Evolutionary conservation across 192 early-diverging fungal species (phyloP).

Genomic region (Geranomyces michiganensis): DNA sequence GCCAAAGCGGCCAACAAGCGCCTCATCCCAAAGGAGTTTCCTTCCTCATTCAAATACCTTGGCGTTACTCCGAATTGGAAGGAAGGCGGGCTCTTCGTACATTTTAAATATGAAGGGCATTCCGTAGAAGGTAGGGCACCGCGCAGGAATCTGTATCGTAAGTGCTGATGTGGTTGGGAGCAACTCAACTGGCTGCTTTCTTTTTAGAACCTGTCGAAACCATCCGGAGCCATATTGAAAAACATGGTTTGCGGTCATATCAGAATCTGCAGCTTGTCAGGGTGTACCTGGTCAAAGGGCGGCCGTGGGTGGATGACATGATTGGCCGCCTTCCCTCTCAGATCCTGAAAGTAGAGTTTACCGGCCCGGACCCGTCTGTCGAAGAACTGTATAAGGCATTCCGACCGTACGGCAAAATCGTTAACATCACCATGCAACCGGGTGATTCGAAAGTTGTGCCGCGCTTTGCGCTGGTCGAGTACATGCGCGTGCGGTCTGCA

Average conservation of each 20-base stretch:
- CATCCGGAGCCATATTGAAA: slow-evolving; percentile 57
- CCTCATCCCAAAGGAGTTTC: slow-evolving; percentile 39
- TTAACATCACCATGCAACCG: slow-evolving; percentile 73
- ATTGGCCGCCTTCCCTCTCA: slow-evolving; percentile 43
- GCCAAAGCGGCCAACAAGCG: slow-evolving; percentile 37
- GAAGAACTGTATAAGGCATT: slow-evolving; percentile 75
- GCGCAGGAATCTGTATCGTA: too few relatives aligned
- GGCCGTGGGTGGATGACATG: slow-evolving; percentile 58
- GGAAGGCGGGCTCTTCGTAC: slow-evolving; percentile 51
- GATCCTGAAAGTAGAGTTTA: slow-evolving; percentile 68
- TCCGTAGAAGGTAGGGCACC: slow-evolving; percentile 23
- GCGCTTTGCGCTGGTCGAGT: slow-evolving; percentile 80
- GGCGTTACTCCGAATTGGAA: slow-evolving; percentile 45
- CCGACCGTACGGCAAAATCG: slow-evolving; percentile 79
- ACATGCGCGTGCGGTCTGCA: slow-evolving; percentile 75
- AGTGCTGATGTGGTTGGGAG: too few relatives aligned
- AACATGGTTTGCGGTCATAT: slow-evolving; percentile 62
- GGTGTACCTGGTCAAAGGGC: slow-evolving; percentile 29
- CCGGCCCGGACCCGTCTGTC: slow-evolving; percentile 68
- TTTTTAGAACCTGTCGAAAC: slow-evolving; percentile 43
- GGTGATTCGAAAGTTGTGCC: slow-evolving; percentile 72
- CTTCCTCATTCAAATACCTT: slow-evolving; percentile 40
- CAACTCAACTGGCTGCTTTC: too few relatives aligned
- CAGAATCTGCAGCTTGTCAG: slow-evolving; percentile 64
- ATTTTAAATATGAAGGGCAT: slow-evolving; percentile 48